A percentile compares a stretch with the other conserved stretches of the same genome.
Evolutionary conservation across 73 alveolate genomes (phyloP).

Genomic region (Breviolum minutum): DNA sequence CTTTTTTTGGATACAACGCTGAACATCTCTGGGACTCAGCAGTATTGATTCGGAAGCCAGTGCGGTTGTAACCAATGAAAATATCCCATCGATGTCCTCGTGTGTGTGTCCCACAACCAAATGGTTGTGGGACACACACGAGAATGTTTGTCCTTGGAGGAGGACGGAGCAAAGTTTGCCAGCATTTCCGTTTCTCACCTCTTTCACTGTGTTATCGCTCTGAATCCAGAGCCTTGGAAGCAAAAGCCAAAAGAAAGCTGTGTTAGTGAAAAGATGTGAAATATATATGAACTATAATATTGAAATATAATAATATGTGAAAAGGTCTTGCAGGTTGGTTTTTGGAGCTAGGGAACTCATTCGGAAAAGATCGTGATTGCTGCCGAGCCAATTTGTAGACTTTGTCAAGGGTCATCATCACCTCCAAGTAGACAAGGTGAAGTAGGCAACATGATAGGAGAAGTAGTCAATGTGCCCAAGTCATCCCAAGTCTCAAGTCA

Average conservation of each 20-base stretch:
- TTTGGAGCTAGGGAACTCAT: neutral
- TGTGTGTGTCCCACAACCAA: neutral
- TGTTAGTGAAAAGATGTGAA: neutral
- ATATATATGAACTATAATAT: neutral
- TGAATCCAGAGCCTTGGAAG: neutral
- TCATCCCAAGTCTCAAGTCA: too few species aligned
- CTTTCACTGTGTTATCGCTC: neutral
- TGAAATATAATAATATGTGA: too few species aligned
- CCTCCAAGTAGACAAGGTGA: neutral
- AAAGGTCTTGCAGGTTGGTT: too few species aligned
- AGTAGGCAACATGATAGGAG: neutral
- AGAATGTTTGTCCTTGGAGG: neutral
- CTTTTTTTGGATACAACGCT: neutral
- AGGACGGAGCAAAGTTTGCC: neutral
- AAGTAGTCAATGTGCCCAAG: neutral
- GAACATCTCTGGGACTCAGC: neutral
- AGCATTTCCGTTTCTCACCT: neutral
- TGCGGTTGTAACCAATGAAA: neutral
- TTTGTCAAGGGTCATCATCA: neutral
- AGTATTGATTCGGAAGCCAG: neutral
- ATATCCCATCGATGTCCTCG: neutral
- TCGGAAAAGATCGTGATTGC: neutral
- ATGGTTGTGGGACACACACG: neutral
- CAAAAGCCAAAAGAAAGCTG: neutral
- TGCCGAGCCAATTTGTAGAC: neutral